Evolutionary conservation across 176 grass and related monocot genomes (phyloP).

Genomic region (Avena atlantica): DNA sequence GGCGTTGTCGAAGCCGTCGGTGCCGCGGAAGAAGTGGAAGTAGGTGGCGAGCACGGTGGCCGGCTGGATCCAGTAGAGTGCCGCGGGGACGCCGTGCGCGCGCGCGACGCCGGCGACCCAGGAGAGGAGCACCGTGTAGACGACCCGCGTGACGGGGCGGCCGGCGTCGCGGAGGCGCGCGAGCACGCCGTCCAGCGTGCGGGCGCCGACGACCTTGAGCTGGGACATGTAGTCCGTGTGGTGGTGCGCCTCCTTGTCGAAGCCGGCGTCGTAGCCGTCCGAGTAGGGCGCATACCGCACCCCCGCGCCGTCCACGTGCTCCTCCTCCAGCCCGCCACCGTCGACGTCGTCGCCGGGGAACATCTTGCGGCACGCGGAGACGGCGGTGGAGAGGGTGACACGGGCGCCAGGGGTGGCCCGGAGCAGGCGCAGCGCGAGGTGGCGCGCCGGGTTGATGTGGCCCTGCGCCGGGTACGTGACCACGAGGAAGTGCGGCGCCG

Average conservation of each 20-base stretch:
- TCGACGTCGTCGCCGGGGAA: constrained; percentile 18
- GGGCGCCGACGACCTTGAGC: constrained; percentile 11
- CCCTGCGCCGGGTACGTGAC: constrained; percentile 58
- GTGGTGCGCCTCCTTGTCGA: constrained; percentile 28
- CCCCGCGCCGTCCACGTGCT: constrained; percentile 39
- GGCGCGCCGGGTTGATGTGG: constrained; percentile 77
- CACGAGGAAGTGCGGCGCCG: constrained; percentile 60
- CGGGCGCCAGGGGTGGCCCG: constrained; percentile 30
- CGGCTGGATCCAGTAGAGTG: constrained; percentile 73
- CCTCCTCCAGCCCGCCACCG: not conserved
- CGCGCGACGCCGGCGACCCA: constrained; percentile 62
- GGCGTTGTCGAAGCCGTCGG: constrained; percentile 39
- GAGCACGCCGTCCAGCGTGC: constrained; percentile 44
- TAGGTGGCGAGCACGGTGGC: constrained; percentile 58
- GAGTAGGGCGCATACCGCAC: constrained; percentile 58
- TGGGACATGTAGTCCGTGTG: constrained; percentile 27
- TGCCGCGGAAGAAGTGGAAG: constrained; percentile 64
- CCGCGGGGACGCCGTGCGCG: constrained; percentile 34
- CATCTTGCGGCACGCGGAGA: constrained; percentile 60
- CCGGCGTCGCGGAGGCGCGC: constrained; percentile 33
- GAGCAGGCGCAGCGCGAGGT: constrained; percentile 54
- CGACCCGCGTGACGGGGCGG: constrained; percentile 47
- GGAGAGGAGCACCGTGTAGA: constrained; percentile 55
- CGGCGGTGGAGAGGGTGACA: constrained; percentile 62
- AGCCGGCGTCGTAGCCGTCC: constrained; percentile 61